Evolutionary conservation across 768 basidiomycete species (phyloP).

Genomic region (Astraeus odoratus): DNA sequence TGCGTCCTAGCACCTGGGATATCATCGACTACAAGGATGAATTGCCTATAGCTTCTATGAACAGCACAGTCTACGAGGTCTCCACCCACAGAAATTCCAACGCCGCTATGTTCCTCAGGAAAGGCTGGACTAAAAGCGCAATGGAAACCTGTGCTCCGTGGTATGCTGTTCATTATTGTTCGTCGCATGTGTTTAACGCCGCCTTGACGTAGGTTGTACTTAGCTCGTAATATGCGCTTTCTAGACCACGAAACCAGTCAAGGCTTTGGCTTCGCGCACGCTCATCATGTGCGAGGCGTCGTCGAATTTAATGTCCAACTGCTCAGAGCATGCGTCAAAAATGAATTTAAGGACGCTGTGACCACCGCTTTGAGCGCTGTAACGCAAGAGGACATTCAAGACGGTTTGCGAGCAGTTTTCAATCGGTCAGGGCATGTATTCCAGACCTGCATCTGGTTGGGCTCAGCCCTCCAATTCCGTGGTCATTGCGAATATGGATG

Average conservation of each 20-base stretch:
- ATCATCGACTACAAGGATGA: background rate
- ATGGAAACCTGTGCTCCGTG: background rate
- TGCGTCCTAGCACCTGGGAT: background rate
- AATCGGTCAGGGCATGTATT: background rate
- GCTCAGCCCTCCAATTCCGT: background rate
- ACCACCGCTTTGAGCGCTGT: background rate
- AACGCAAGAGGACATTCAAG: background rate
- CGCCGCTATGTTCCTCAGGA: background rate
- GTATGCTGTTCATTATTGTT: background rate
- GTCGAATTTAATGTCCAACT: background rate
- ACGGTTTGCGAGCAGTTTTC: background rate
- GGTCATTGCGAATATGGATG: background rate
- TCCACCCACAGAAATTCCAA: background rate
- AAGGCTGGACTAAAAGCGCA: background rate
- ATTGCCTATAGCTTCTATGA: background rate
- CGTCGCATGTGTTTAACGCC: background rate
- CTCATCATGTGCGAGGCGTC: background rate
- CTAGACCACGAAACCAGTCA: background rate
- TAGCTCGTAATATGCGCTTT: background rate
- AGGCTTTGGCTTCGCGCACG: background rate
- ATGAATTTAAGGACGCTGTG: background rate
- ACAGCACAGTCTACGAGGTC: background rate
- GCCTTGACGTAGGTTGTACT: background rate
- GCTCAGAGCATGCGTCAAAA: background rate
- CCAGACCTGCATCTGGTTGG: background rate